These are phyloP conservation scores for Fusarium sp. DNA, from an alignment of 2,329 filamentous ascomycete species.

Conservation along the genomic window DNA sequence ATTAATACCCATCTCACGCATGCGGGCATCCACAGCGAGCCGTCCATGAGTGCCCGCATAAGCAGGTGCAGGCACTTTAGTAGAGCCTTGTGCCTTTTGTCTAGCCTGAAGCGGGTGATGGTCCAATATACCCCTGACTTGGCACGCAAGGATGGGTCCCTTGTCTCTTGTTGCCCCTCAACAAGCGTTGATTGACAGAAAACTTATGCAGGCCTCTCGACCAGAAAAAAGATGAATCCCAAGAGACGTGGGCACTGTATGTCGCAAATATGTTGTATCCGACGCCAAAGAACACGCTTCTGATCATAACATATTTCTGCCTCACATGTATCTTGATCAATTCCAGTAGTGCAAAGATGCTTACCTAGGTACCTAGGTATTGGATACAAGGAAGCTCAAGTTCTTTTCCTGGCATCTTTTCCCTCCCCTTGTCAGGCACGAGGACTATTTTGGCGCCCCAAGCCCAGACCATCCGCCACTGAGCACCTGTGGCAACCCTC, in stretches of 20 bases:
- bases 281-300: not conserved
- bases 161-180: slow-evolving; percentile 17
- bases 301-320: not conserved
- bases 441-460: slow-evolving; percentile 21
- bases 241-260: not conserved
- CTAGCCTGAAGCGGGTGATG: slow-evolving; percentile 26
- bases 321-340: not conserved
- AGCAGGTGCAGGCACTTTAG: slow-evolving; percentile 42
- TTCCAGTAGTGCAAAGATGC: not conserved
- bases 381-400: not conserved
- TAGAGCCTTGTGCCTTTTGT: slow-evolving; percentile 24
- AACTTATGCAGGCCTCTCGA: not conserved
- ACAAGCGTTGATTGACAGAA: slow-evolving; percentile 11
- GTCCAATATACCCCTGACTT: slow-evolving; percentile 38
- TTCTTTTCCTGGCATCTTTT: not conserved
- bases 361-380: too few species aligned
- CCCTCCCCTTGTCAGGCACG: slow-evolving; percentile 8
- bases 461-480: slow-evolving; percentile 18
- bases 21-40: slow-evolving; percentile 27
- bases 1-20: slow-evolving; percentile 13
- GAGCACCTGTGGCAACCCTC: slow-evolving; percentile 19
- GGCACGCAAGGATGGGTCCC: slow-evolving; percentile 21
- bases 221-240: not conserved
- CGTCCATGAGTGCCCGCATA: slow-evolving; percentile 32
- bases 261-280: not conserved